phyloP scores from a whole-genome alignment of 2,329 filamentous ascomycete genomes.

The Exophiala dermatitidis region DNA sequence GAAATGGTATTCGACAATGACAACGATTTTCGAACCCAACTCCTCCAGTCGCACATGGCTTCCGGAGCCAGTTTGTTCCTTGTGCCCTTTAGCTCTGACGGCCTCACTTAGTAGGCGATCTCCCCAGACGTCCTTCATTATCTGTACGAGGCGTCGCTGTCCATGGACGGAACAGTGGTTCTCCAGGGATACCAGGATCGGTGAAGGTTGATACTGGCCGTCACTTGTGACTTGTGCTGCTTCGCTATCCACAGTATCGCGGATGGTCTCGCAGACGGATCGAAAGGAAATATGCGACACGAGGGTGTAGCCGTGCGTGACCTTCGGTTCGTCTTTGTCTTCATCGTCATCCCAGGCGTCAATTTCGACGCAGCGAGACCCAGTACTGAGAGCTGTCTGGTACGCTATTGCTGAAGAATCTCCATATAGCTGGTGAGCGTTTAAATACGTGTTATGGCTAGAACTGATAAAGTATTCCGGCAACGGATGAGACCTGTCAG shows the following conservation, averaged over 20 bases:
- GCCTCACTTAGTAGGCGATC: slow-evolving; percentile 23
- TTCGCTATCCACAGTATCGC: slow-evolving; percentile 25
- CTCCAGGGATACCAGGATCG: slow-evolving; percentile 24
- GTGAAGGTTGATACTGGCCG: slow-evolving; percentile 17
- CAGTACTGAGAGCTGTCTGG: slow-evolving; percentile 18
- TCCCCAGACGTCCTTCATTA: slow-evolving; percentile 25
- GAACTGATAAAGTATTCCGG: slow-evolving; percentile 27
- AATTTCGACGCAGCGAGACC: slow-evolving; percentile 26
- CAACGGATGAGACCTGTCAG: slow-evolving; percentile 23
- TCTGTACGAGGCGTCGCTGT: slow-evolving; percentile 22
- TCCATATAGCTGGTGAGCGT: slow-evolving; percentile 25
- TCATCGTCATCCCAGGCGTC: slow-evolving; percentile 26
- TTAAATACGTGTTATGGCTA: slow-evolving; percentile 26
- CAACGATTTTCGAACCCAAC: slow-evolving; percentile 23
- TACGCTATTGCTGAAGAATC: slow-evolving; percentile 22
- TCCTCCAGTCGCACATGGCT: slow-evolving; percentile 24
- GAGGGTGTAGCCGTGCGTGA: slow-evolving; percentile 26
- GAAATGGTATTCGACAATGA: slow-evolving; percentile 27
- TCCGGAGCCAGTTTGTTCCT: slow-evolving; percentile 21
- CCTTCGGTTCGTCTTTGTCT: slow-evolving; percentile 24
- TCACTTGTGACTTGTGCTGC: slow-evolving; percentile 5
- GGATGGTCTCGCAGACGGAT: slow-evolving; percentile 25
- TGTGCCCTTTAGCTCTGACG: slow-evolving; percentile 21
- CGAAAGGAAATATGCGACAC: slow-evolving; percentile 24
- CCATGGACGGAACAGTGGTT: slow-evolving; percentile 24